phyloP scores from a whole-genome alignment of 2,329 filamentous ascomycete species.

The Tolypocladium paradoxum region DNA sequence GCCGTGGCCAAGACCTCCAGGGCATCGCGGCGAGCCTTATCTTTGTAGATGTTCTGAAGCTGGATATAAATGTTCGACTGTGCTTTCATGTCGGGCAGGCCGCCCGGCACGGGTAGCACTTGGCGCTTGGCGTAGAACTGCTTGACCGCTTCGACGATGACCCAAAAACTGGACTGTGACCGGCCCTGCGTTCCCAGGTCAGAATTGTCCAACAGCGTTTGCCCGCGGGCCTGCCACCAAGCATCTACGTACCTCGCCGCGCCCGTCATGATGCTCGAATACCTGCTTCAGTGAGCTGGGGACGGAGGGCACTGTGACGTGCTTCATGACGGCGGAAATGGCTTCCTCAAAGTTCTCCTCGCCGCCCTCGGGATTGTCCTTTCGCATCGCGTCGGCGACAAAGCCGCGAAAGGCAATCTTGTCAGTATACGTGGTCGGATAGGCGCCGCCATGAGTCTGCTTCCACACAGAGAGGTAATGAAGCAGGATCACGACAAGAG shows the following conservation, averaged over 20 bases:
- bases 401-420: conserved; percentile 72
- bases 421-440: conserved; percentile 68
- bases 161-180: conserved; percentile 60
- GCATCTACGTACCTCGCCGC: conserved; percentile 37
- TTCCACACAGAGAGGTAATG: conserved; percentile 80
- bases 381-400: conserved; percentile 57
- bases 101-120: conserved; percentile 72
- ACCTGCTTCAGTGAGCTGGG: conserved; percentile 64
- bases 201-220: neutral
- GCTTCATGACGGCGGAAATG: conserved; percentile 74
- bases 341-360: conserved; percentile 98
- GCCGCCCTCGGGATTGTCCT: conserved; percentile 66
- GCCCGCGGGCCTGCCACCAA: neutral
- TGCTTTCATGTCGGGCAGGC: conserved; percentile 95
- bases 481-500: conserved; percentile 73
- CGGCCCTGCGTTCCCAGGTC: neutral
- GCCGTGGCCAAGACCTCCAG: conserved; percentile 62
- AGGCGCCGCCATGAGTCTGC: conserved; percentile 51
- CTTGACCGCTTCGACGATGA: conserved; percentile 71
- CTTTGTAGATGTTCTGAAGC: conserved; percentile 87
- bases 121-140: conserved; percentile 64
- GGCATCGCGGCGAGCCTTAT: conserved; percentile 69
- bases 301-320: conserved; percentile 58
- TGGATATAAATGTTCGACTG: conserved; percentile 81
- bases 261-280: conserved; percentile 52